Evolutionary conservation across 306 rosid genomes (phyloP).

Genomic region (Cicer chorassanicum): DNA sequence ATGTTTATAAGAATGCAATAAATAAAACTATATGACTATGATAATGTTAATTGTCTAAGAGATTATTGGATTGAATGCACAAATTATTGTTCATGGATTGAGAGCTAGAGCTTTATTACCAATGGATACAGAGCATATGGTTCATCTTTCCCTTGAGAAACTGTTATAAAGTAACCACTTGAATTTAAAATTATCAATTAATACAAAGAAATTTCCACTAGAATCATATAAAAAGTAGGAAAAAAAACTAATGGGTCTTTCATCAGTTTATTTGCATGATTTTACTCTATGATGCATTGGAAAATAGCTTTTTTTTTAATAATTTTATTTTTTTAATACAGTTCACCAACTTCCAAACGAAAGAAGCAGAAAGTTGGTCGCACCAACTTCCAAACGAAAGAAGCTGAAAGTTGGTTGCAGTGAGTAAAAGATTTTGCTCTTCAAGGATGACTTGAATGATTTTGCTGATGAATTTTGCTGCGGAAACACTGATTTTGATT

Average conservation of each 20-base stretch:
- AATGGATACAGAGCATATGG: neutral
- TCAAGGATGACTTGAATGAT: neutral
- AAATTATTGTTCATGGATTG: neutral
- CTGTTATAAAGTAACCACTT: too few species aligned
- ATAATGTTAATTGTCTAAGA: too few species aligned
- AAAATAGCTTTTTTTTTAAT: neutral
- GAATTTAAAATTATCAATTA: too few species aligned
- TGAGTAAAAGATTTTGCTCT: neutral
- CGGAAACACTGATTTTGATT: too few species aligned
- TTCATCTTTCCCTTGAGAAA: neutral
- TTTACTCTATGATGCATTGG: neutral
- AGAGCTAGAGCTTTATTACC: conserved; percentile 6
- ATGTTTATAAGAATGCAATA: neutral
- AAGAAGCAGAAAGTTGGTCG: conserved; percentile 3
- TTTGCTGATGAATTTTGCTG: too few species aligned
- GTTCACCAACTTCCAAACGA: neutral
- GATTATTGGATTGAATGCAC: conserved; percentile 2
- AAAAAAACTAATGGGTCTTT: conserved; percentile 10
- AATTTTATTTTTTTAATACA: neutral
- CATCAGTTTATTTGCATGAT: neutral
- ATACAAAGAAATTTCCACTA: too few species aligned
- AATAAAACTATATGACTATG: neutral
- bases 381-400: conserved; percentile 4
- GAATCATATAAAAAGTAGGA: neutral
- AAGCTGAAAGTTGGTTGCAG: neutral